Conservation (phyloP, 805 yeast species). For the Kodamaea hsintzibuensis region DNA sequence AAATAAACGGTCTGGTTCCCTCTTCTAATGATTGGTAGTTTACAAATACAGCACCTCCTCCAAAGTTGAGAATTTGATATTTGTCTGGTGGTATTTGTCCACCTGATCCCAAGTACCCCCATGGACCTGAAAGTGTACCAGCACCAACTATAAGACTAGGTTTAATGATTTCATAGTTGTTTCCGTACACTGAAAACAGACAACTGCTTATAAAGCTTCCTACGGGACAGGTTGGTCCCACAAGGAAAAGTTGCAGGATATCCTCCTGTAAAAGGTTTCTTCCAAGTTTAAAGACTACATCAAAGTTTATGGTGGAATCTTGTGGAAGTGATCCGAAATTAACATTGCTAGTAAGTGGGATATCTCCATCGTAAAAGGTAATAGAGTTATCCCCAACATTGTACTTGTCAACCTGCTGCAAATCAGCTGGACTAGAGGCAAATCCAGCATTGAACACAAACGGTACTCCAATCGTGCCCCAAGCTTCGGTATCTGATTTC, state of each 20-base stretch:
- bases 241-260: not conserved
- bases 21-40: not conserved
- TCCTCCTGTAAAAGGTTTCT: not conserved
- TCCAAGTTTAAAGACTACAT: not conserved
- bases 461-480: conserved; percentile 17
- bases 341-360: conserved; percentile 12
- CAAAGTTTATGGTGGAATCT: not conserved
- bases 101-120: not conserved
- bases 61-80: no score
- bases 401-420: conserved; percentile 10
- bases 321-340: conserved; percentile 4
- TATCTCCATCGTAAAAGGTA: conserved; percentile 19
- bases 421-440: conserved; percentile 11
- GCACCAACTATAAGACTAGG: not conserved
- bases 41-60: not conserved
- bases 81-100: not conserved
- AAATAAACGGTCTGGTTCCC: not conserved
- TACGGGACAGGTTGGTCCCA: not conserved
- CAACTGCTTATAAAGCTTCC: not conserved
- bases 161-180: not conserved
- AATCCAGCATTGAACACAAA: conserved; percentile 21
- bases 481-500: conserved; percentile 12
- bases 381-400: conserved; percentile 15
- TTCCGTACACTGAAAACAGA: not conserved
- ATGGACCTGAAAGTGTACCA: not conserved